These are phyloP conservation scores for Abelmoschus esculentus DNA, from an alignment of 345 rosid genomes.

Conservation along the genomic window DNA sequence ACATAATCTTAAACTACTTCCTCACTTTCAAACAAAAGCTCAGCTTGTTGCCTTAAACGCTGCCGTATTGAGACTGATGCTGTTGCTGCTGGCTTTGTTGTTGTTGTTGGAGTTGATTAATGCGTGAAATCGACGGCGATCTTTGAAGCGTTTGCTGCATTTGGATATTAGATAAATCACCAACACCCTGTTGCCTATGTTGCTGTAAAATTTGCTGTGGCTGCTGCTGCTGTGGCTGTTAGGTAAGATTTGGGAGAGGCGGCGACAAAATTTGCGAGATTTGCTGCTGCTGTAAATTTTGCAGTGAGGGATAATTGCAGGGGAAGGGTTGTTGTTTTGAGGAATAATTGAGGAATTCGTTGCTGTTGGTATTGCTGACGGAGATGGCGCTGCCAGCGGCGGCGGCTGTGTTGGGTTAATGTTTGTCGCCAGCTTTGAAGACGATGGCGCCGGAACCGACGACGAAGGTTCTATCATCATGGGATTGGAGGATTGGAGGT, in stretches of 20 bases:
- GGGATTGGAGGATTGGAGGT: conserved; percentile 33
- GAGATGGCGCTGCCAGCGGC: background rate
- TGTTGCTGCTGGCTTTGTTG: conserved; percentile 45
- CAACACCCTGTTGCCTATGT: conserved; percentile 36
- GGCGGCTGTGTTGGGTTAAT: background rate
- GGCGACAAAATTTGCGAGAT: conserved; percentile 54
- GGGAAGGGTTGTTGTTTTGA: conserved; percentile 25
- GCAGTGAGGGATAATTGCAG: conserved; percentile 34
- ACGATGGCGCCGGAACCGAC: conserved; percentile 13
- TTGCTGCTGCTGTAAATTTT: conserved; percentile 31
- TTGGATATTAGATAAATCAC: conserved; percentile 54
- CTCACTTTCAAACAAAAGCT: background rate
- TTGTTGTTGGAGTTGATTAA: conserved; percentile 49
- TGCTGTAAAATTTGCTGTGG: conserved; percentile 31
- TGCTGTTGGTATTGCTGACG: conserved; percentile 14
- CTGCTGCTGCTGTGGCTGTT: conserved; percentile 30
- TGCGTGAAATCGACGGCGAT: conserved; percentile 61
- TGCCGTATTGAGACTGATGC: conserved; percentile 43
- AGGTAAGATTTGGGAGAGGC: conserved; percentile 24
- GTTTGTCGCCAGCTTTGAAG: conserved; percentile 15
- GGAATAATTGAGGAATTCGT: conserved; percentile 19
- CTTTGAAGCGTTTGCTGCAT: conserved; percentile 52
- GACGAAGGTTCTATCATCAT: conserved; percentile 35
- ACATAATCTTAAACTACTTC: background rate
- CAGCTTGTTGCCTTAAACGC: conserved; percentile 46